Percentiles rank a stretch among this genome's conserved stretches.
These are phyloP conservation scores for Digitaria exilis DNA, from an alignment of 202 grass and related monocot genomes.

Conservation along the genomic window DNA sequence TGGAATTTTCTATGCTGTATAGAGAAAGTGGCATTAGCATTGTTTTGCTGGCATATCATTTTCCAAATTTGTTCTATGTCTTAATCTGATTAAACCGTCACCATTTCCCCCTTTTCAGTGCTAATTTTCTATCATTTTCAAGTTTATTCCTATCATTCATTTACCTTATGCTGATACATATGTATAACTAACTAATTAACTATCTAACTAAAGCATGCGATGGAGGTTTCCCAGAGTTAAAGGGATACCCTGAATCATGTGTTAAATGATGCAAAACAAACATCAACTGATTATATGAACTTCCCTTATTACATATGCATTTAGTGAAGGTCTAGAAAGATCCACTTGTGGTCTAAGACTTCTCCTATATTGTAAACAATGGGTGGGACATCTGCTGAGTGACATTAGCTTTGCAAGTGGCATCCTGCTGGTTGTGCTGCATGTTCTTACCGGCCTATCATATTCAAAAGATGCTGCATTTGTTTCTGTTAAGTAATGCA, in stretches of 20 bases:
- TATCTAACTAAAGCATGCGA: not conserved
- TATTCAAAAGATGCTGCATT: constrained; percentile 3
- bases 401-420: not conserved
- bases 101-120: not conserved
- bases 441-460: constrained; percentile 10
- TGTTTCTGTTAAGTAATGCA: constrained; percentile 6
- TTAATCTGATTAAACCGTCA: constrained; percentile 19
- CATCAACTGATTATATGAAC: not conserved
- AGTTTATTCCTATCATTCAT: constrained; percentile 4
- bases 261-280: constrained; percentile 5
- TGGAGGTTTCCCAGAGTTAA: constrained; percentile 18
- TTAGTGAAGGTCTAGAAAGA: not conserved
- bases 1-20: constrained; percentile 19
- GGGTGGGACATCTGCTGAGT: not conserved
- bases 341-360: not conserved
- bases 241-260: not conserved
- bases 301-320: not conserved
- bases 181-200: not conserved
- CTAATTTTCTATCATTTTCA: constrained; percentile 15
- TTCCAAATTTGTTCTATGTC: constrained; percentile 29
- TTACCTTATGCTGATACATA: not conserved
- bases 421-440: not conserved
- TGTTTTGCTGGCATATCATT: not conserved
- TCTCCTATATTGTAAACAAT: constrained; percentile 4
- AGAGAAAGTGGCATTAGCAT: constrained; percentile 21